These are phyloP conservation scores for Typha latifolia DNA, from an alignment of 176 grass and related monocot species.

Conservation along the genomic window DNA sequence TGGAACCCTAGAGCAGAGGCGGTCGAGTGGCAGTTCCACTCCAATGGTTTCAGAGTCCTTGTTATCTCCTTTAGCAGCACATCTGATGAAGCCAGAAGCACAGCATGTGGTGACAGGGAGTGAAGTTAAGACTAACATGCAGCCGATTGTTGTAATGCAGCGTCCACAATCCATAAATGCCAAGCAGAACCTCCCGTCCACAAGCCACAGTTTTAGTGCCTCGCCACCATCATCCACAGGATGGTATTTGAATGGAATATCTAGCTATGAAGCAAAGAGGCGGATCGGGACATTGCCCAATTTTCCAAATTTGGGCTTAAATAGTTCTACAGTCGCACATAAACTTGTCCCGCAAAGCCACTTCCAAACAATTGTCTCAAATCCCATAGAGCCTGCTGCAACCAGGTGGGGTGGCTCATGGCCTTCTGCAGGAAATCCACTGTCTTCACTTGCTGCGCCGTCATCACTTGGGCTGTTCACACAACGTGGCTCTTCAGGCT, in stretches of 20 bases:
- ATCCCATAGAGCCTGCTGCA: conserved; percentile 57
- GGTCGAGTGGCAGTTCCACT: conserved; percentile 33
- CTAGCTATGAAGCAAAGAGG: conserved; percentile 23
- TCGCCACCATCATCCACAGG: conserved; percentile 43
- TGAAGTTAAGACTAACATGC: conserved; percentile 40
- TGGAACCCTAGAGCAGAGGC: conserved; percentile 52
- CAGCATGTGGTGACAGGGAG: conserved; percentile 36
- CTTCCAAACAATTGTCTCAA: conserved; percentile 42
- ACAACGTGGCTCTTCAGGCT: conserved; percentile 39
- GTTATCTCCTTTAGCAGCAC: conserved; percentile 43
- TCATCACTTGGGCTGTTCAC: conserved; percentile 66
- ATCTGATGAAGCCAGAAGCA: conserved; percentile 51
- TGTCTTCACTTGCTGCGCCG: conserved; percentile 36
- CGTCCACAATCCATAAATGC: conserved; percentile 48
- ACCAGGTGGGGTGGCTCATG: conserved; percentile 60
- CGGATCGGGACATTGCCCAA: conserved; percentile 33
- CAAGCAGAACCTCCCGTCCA: conserved; percentile 68
- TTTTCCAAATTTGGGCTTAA: conserved; percentile 44
- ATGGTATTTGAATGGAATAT: conserved; percentile 63
- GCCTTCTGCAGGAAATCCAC: conserved; percentile 34
- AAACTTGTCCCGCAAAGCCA: conserved; percentile 44
- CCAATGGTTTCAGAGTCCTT: conserved; percentile 47
- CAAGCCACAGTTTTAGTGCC: conserved; percentile 45
- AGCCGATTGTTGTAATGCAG: conserved; percentile 75
- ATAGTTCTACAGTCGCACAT: conserved; percentile 34